A percentile compares a stretch with the other conserved stretches of the same genome.
Evolutionary conservation across 2,329 filamentous ascomycete genomes (phyloP).

Genomic region (Botrytis cinerea): DNA sequence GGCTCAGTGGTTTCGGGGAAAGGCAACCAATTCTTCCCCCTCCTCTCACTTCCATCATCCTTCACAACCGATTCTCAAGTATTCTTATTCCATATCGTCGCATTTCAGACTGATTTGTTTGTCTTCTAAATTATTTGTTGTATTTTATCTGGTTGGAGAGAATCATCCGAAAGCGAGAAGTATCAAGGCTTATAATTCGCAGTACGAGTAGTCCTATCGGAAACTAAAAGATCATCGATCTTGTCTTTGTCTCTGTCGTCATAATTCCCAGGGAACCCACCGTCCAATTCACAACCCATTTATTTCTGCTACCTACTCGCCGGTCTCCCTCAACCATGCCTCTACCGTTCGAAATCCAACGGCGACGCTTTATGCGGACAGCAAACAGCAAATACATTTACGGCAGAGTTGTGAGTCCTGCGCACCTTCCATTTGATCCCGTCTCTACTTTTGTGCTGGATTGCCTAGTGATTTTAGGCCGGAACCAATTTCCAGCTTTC

Average conservation of each 20-base stretch:
- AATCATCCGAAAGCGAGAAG: neutral
- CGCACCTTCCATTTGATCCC: slow-evolving; percentile 1
- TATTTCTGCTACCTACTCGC: slow-evolving; percentile 1
- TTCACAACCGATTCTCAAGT: neutral
- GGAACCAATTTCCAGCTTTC: neutral
- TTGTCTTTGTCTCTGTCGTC: slow-evolving; percentile 23
- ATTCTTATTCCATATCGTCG: neutral
- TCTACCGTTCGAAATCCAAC: slow-evolving; percentile 53
- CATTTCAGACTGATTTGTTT: neutral
- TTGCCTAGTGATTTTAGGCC: neutral
- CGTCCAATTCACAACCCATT: neutral
- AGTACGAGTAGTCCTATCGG: neutral
- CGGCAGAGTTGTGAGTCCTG: slow-evolving; percentile 67
- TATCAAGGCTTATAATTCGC: neutral
- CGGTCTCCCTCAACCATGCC: slow-evolving; percentile 48
- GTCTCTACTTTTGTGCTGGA: neutral
- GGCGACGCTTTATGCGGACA: slow-evolving; percentile 63
- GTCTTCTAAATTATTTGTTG: neutral
- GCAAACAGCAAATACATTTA: slow-evolving; percentile 74
- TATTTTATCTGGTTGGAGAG: neutral
- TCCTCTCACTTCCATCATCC: neutral
- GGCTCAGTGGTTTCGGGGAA: slow-evolving; percentile 13
- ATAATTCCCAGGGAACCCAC: slow-evolving; percentile 14
- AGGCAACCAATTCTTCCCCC: neutral
- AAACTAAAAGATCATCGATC: slow-evolving; percentile 7